A percentile compares a stretch with the other conserved stretches of the same genome.
Evolutionary conservation across 352 stramenopile genomes (phyloP).

Genomic region (Globisporangium nagaii): DNA sequence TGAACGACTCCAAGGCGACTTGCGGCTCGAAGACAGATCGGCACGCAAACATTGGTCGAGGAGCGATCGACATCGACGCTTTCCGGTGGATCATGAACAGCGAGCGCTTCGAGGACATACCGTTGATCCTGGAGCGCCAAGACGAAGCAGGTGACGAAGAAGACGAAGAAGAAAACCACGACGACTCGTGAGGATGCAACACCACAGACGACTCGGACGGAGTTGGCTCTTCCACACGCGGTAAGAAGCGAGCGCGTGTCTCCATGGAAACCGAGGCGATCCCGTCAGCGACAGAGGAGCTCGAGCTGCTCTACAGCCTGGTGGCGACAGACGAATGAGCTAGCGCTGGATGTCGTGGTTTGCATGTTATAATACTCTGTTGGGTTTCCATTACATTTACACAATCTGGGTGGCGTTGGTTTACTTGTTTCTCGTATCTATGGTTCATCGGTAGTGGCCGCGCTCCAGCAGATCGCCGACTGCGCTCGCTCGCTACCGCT

Average conservation of each 20-base stretch:
- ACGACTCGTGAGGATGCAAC: neutral
- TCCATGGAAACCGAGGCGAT: neutral
- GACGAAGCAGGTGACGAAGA: neutral
- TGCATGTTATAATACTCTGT: too few species aligned
- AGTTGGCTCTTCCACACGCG: neutral
- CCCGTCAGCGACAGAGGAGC: constrained; percentile 4
- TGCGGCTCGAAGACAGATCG: constrained; percentile 26
- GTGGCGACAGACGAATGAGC: neutral
- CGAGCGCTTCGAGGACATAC: constrained; percentile 23
- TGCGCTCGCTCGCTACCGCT: neutral
- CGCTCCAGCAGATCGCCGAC: too few species aligned
- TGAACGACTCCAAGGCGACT: constrained; percentile 37
- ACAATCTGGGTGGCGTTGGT: too few species aligned
- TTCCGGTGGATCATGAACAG: constrained; percentile 43
- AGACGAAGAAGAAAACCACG: neutral
- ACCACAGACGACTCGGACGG: neutral
- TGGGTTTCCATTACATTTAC: constrained; percentile 1
- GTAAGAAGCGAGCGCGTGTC: neutral
- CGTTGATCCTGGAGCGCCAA: constrained; percentile 37
- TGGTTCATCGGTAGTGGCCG: neutral
- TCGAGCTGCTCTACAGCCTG: constrained; percentile 3
- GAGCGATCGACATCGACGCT: constrained; percentile 19
- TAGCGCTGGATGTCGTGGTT: too few species aligned
- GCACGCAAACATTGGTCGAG: constrained; percentile 38
- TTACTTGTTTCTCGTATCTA: constrained; percentile 3